Percentiles rank a stretch among this genome's conserved stretches.
These are phyloP conservation scores for Penicillium crystallinum DNA, from an alignment of 495 filamentous ascomycete species.

Conservation along the genomic window DNA sequence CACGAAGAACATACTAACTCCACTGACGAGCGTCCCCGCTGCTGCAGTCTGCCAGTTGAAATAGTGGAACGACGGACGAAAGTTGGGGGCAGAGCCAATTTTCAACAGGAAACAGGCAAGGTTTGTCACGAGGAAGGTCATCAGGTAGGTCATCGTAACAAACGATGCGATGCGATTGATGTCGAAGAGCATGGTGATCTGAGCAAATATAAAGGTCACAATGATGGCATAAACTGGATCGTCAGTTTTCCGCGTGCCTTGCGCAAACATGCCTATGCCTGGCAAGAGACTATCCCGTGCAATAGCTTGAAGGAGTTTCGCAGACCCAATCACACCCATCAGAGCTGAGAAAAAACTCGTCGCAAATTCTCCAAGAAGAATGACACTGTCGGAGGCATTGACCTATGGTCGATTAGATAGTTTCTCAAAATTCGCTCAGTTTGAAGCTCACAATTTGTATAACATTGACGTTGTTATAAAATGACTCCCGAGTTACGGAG, in stretches of 20 bases:
- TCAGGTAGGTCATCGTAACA: constrained; percentile 83
- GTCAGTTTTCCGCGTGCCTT: constrained; percentile 68
- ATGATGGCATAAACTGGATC: constrained; percentile 76
- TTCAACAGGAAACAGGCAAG: constrained; percentile 84
- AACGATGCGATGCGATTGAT: constrained; percentile 86
- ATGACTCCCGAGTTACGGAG: constrained; percentile 66
- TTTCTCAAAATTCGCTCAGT: neutral
- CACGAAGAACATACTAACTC: constrained; percentile 82
- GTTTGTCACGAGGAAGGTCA: constrained; percentile 62
- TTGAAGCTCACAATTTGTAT: constrained; percentile 58
- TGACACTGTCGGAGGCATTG: constrained; percentile 64
- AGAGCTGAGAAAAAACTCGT: constrained; percentile 78
- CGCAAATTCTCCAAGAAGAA: constrained; percentile 78
- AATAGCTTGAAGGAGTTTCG: constrained; percentile 83
- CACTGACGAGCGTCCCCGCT: constrained; percentile 66
- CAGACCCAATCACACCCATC: constrained; percentile 83
- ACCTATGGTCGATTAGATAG: constrained; percentile 37
- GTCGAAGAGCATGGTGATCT: constrained; percentile 76
- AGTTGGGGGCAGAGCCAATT: constrained; percentile 90
- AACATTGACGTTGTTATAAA: constrained; percentile 70
- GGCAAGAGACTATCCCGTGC: constrained; percentile 76
- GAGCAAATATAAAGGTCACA: constrained; percentile 68
- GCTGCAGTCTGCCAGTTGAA: constrained; percentile 84
- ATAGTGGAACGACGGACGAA: constrained; percentile 80
- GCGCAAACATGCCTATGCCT: constrained; percentile 67